Evolutionary conservation across 768 basidiomycete genomes (phyloP), one percentile per base, ranked within the genome.

Genomic region (Termitomyces sp.): DNA sequence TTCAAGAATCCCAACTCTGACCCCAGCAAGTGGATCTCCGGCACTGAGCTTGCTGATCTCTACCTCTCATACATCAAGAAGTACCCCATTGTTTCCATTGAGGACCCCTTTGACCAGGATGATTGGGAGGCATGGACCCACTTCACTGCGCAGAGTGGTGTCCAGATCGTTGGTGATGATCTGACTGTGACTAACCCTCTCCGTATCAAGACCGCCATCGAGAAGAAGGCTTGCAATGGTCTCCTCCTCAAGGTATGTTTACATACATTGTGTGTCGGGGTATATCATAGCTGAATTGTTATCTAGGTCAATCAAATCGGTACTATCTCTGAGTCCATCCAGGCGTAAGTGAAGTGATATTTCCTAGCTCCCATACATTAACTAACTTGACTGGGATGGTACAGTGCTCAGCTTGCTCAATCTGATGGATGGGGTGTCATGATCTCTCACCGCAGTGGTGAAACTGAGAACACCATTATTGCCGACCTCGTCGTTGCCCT

Each of bases 1-100:
- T 94, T 94, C 83, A 94, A 99, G 84, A 98, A 98, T 85, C 91
- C 96, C 73, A 97, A 99, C 80, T 97, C 95, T 49, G 96, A 99
- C 77, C 83, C 91, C 41, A 87, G 85, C 76, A 96, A 98, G 74
- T 97, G 91, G 93, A 89, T 98, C 75, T 78, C 90, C 35, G 97
- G 96, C 60, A 76, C 79, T 49, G 83, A 98, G 77, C 93, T 99
- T 66, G 96, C 94, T 22, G 90, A 94, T 49, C 77, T 95, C 65
- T 99, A 98, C 82, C 71, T 94, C 62, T 66, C 77, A 64, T 91
- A 92, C 70, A 75, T 89, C 69, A 80, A 92, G 75, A 89, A 95
- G 76, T 98, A 98, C 80, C 94, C 95, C 56, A 98, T 98, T 61
- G 84, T 92, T 54, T 94, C 93, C 31, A 83, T 95, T 63, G 94